phyloP scores from a whole-genome alignment of 805 yeast species.

The Saccharomyces paradoxus region DNA sequence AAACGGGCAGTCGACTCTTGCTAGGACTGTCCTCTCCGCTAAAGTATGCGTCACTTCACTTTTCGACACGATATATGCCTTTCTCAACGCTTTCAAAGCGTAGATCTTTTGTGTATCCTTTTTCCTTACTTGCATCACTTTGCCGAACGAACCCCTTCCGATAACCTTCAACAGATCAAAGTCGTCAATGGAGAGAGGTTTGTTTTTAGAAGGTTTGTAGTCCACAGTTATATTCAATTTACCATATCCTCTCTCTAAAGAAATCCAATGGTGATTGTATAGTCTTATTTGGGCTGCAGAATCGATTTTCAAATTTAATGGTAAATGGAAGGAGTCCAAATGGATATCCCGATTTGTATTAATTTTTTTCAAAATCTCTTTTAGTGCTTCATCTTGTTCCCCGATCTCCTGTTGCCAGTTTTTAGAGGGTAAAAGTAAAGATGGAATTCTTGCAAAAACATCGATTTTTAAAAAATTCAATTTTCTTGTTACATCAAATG shows the following conservation, averaged over 20 bases:
- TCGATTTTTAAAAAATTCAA: constrained; percentile 58
- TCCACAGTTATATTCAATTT: constrained; percentile 54
- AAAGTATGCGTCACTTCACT: constrained; percentile 91
- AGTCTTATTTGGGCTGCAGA: constrained; percentile 45
- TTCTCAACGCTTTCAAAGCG: constrained; percentile 86
- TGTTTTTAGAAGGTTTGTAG: constrained; percentile 54
- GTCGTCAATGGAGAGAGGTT: constrained; percentile 75
- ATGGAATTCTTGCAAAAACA: constrained; percentile 69
- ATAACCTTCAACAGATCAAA: constrained; percentile 87
- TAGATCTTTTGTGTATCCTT: constrained; percentile 89
- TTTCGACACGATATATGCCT: constrained; percentile 85
- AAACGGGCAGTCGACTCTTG: constrained; percentile 86
- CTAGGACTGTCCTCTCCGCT: constrained; percentile 89
- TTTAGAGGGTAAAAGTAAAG: constrained; percentile 42
- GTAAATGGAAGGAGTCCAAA: constrained; percentile 59
- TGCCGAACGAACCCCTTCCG: constrained; percentile 95
- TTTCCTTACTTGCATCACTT: constrained; percentile 95
- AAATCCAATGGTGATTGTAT: constrained; percentile 53
- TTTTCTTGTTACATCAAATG: constrained; percentile 73
- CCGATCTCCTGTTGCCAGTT: constrained; percentile 22
- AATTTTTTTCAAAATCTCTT: constrained; percentile 26
- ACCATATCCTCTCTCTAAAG: constrained; percentile 35
- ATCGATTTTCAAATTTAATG: constrained; percentile 42
- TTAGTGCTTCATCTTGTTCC: constrained; percentile 16
- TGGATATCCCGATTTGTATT: constrained; percentile 52